Evolutionary conservation across 768 basidiomycete species (phyloP), one percentile per base, ranked within the genome.

Genomic region (Collybiopsis luxurians): DNA sequence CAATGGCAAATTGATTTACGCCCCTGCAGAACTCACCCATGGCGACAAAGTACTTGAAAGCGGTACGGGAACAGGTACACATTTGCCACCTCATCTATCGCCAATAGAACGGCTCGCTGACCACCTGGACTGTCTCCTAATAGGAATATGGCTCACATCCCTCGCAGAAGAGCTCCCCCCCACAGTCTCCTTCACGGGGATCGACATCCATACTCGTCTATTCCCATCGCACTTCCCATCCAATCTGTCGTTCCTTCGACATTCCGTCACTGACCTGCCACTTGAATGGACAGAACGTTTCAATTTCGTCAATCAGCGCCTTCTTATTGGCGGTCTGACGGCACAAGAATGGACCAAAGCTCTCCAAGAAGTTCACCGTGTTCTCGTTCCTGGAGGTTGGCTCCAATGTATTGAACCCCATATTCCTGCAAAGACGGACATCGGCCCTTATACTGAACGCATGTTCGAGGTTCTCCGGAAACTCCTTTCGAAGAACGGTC

Each of bases 331-430:
- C 4, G 72, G 64, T 1, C 67, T 75, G 27, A 61, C 64, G 0
- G 56, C 45, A 7, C 61, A 61, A 2, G 66, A 73, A 13, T 74
- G 73, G 73, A 49, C 24, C 4, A 30, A 52, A 0, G 61, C 44
- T 4, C 55, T 72, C 13, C 24, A 52, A 2, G 73, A 71, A 31
- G 66, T 72, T 7, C 64, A 61, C 45, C 63, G 72, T 4, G 69
- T 71, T 0, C 65, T 74, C 34, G 56, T 13, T 1, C 72, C 71
- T 0, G 71, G 72, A 2, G 73, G 72, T 3, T 71, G 65, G 27
- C 62, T 61, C 2, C 73, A 74, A 40, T 58, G 73, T n/a, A 56
- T 67, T 28, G 72, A 74, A 15, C 27, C 26, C 4, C 28, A 30
- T 46, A 34, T 38, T 13, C 55, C 48, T 17, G 31, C 23, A 24